Conservation (phyloP, 139 green algal genomes). For the Pleodorina starrii region DNA sequence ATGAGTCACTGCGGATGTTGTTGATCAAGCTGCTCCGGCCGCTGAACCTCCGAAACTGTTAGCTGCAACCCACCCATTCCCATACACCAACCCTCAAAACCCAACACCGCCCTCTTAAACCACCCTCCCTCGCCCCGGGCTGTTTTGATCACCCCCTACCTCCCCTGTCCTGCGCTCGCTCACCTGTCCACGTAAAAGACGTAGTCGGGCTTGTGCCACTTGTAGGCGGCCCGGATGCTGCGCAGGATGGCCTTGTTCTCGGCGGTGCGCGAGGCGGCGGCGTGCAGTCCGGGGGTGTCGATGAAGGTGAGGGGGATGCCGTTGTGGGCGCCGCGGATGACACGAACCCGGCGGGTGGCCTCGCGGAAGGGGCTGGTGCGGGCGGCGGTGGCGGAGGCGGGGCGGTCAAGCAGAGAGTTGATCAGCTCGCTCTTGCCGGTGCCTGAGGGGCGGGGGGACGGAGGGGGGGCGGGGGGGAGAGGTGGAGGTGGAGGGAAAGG, state of each 20-base stretch:
- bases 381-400: conserved; percentile 21
- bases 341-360: conserved; percentile 60
- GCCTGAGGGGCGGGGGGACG: conserved; percentile 23
- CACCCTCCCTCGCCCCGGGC: too few relatives aligned
- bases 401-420: conserved; percentile 66
- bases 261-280: conserved; percentile 34
- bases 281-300: conserved; percentile 72
- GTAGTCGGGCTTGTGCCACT: conserved; percentile 70
- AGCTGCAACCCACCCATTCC: too few relatives aligned
- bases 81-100: too few relatives aligned
- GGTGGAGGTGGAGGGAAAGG: not conserved
- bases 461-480: not conserved
- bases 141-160: too few relatives aligned
- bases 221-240: conserved; percentile 40
- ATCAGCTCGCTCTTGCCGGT: conserved; percentile 74
- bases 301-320: conserved; percentile 68
- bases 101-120: too few relatives aligned
- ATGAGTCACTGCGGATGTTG: too few relatives aligned
- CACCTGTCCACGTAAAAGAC: conserved; percentile 75
- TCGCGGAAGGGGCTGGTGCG: conserved; percentile 66
- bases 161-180: too few relatives aligned
- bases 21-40: too few relatives aligned
- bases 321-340: conserved; percentile 55
- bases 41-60: too few relatives aligned
- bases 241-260: conserved; percentile 66